phyloP scores from a whole-genome alignment of 768 basidiomycete genomes.

The Naganishia randhawae region DNA sequence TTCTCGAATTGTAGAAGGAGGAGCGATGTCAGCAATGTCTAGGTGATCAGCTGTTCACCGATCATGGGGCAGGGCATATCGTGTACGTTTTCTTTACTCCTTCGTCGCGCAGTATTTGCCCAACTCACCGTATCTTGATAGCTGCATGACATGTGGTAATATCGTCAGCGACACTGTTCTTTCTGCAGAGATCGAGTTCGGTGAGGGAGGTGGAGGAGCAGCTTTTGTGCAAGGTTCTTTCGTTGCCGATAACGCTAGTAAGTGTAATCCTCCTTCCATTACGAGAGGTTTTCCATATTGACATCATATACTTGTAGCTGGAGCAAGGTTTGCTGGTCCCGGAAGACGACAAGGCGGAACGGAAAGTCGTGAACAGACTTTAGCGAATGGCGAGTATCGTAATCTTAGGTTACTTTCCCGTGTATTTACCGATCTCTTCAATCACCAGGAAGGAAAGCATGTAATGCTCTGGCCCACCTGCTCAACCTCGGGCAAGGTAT shows the following conservation, averaged over 20 bases:
- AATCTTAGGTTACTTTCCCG: not conserved
- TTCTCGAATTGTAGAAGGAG: not conserved
- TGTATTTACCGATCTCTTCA: not conserved
- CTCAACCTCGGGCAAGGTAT: slow-evolving; percentile 76
- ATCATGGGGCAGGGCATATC: slow-evolving; percentile 7
- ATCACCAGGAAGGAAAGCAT: slow-evolving; percentile 19
- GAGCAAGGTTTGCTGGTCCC: not conserved
- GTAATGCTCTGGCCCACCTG: slow-evolving; percentile 38
- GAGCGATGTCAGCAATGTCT: slow-evolving; percentile 9
- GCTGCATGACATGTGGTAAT: slow-evolving; percentile 75
- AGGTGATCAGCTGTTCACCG: slow-evolving; percentile 18
- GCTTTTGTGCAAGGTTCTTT: slow-evolving; percentile 94
- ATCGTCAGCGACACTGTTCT: slow-evolving; percentile 91
- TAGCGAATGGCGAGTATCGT: slow-evolving; percentile 20
- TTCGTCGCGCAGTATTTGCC: not conserved
- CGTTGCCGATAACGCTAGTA: slow-evolving; percentile 85
- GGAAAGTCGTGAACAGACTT: slow-evolving; percentile 23
- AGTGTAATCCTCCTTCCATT: slow-evolving; percentile 47
- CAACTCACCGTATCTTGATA: not conserved
- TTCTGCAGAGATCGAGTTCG: slow-evolving; percentile 88
- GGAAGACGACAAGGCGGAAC: slow-evolving; percentile 19
- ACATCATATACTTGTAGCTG: not conserved
- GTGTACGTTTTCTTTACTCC: not conserved
- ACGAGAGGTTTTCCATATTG: not conserved
- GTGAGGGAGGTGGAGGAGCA: slow-evolving; percentile 85